Conservation (phyloP, 2,329 filamentous ascomycete species). For the Sporothrix brunneoviolacea region DNA sequence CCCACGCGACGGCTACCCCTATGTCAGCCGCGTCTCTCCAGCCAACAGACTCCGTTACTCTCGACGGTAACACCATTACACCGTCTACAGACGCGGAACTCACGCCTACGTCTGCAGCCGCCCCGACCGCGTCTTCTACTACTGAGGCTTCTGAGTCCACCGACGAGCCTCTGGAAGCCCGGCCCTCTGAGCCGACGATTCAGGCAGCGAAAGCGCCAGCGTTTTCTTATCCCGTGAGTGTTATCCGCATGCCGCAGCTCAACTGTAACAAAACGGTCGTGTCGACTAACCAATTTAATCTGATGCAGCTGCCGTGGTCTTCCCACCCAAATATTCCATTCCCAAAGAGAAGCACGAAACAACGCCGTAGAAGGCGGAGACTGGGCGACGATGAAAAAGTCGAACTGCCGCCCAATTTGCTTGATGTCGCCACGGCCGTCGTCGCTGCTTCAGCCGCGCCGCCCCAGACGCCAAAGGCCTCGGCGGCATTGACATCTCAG, state of each 20-base stretch:
- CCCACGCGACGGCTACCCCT: conserved; percentile 22
- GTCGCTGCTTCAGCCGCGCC: neutral
- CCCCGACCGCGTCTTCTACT: conserved; percentile 16
- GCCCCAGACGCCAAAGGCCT: neutral
- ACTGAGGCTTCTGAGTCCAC: too few species aligned
- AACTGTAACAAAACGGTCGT: too few species aligned
- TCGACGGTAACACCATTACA: neutral
- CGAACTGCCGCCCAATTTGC: conserved; percentile 25
- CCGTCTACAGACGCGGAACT: neutral
- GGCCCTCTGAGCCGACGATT: too few species aligned
- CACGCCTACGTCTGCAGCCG: neutral
- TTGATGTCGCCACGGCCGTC: neutral
- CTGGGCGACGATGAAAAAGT: conserved; percentile 32
- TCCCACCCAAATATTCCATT: conserved; percentile 47
- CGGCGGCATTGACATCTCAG: neutral
- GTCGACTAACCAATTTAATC: too few species aligned
- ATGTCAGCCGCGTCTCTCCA: conserved; percentile 3
- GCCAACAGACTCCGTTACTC: neutral
- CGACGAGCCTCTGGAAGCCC: too few species aligned
- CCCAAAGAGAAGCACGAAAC: conserved; percentile 35
- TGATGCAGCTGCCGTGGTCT: conserved; percentile 49
- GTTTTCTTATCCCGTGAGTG: too few species aligned
- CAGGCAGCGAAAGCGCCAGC: too few species aligned
- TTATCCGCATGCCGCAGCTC: too few species aligned
- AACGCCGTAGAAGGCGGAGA: conserved; percentile 35